Evolutionary conservation across 1,284 basidiomycete genomes (phyloP).

Genomic region (Sanguinoderma infundibulare): DNA sequence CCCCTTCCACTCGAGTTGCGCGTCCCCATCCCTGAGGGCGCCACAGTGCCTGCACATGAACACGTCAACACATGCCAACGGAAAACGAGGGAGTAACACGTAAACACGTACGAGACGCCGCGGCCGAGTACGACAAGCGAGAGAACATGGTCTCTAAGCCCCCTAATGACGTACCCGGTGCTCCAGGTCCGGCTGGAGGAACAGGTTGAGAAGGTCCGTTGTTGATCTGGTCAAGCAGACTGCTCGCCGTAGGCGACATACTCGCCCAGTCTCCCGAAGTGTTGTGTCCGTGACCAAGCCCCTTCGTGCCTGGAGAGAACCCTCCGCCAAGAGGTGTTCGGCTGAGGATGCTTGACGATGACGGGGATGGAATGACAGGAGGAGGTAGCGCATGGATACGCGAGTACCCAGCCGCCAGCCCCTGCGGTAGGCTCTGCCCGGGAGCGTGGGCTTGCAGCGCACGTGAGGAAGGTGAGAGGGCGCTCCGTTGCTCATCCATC

Average conservation of each 20-base stretch:
- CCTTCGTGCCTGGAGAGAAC: slow-evolving; percentile 33
- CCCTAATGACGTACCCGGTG: slow-evolving; percentile 22
- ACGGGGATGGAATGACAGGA: slow-evolving; percentile 46
- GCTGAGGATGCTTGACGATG: slow-evolving; percentile 39
- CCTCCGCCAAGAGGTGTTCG: slow-evolving; percentile 26
- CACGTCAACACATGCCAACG: neutral
- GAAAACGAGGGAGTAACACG: slow-evolving; percentile 2
- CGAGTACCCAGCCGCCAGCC: slow-evolving; percentile 85
- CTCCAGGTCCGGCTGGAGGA: slow-evolving; percentile 1
- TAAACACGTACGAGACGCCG: slow-evolving; percentile 33
- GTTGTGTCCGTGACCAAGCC: slow-evolving; percentile 30
- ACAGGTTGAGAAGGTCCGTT: slow-evolving; percentile 21
- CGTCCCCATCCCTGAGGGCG: slow-evolving; percentile 36
- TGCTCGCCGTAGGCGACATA: slow-evolving; percentile 32
- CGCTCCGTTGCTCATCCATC: slow-evolving; percentile 35
- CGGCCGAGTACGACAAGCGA: slow-evolving; percentile 37
- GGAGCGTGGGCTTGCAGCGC: slow-evolving; percentile 82
- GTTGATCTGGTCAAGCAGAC: slow-evolving; percentile 37
- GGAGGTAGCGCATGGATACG: slow-evolving; percentile 78
- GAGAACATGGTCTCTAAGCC: slow-evolving; percentile 38
- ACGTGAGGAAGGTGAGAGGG: slow-evolving; percentile 65
- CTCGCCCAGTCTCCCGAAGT: slow-evolving; percentile 38
- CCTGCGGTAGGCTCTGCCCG: slow-evolving; percentile 86
- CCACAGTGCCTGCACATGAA: slow-evolving; percentile 18
- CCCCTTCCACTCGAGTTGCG: slow-evolving; percentile 45